Percentiles rank a stretch among this genome's conserved stretches.
Conservation (phyloP, 768 basidiomycete species). For the Symmetrospora coprosmae region DNA sequence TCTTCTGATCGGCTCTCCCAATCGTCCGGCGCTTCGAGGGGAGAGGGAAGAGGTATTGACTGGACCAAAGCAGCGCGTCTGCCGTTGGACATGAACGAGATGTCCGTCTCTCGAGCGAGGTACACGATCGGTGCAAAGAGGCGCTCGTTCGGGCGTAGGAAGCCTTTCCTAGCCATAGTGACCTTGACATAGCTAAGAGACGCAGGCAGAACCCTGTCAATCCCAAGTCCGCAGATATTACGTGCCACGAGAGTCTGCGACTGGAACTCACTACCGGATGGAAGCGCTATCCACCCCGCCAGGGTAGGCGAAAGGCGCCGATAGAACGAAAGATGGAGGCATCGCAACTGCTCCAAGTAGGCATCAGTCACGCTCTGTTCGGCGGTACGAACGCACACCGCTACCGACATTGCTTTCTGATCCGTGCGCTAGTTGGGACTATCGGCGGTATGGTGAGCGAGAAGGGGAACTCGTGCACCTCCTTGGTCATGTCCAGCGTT, state of each 20-base stretch:
- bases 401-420: not conserved
- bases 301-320: not conserved
- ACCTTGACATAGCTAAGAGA: slow-evolving; percentile 16
- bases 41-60: not conserved
- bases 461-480: slow-evolving; percentile 1
- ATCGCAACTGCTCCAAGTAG: not conserved
- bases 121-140: slow-evolving; percentile 20
- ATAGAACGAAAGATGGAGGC: slow-evolving; percentile 9
- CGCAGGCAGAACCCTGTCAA: too few species aligned
- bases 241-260: too few species aligned
- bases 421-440: not conserved
- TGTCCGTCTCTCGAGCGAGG: slow-evolving; percentile 12
- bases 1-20: slow-evolving; percentile 16
- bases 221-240: too few species aligned
- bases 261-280: slow-evolving; percentile 5
- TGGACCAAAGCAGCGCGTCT: not conserved
- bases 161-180: slow-evolving; percentile 18
- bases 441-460: not conserved
- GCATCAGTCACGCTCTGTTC: too few species aligned
- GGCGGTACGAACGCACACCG: too few species aligned
- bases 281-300: not conserved
- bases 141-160: slow-evolving; percentile 20
- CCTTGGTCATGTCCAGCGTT: not conserved
- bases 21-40: slow-evolving; percentile 6
- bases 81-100: not conserved